A percentile compares a stretch with the other conserved stretches of the same genome.
These are phyloP conservation scores for Colletotrichum echinochloae DNA, from an alignment of 2,329 filamentous ascomycete species.

Conservation along the genomic window DNA sequence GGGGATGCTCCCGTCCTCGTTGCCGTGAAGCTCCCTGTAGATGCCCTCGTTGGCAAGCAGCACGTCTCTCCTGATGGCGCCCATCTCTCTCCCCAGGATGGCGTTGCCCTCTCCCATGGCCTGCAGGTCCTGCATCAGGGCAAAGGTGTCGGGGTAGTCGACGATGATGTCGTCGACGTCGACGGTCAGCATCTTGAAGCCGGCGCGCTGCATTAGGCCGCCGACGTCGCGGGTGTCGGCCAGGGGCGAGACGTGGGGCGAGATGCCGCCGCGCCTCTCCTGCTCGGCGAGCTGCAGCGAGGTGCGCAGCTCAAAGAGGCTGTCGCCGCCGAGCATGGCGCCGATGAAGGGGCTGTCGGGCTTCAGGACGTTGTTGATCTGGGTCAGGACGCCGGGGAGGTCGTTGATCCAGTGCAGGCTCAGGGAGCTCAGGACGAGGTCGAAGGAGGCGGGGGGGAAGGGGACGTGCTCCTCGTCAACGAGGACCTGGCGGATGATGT, in stretches of 20 bases:
- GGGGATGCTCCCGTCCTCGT: slow-evolving; percentile 80
- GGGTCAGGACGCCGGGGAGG: slow-evolving; percentile 83
- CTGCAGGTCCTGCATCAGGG: slow-evolving; percentile 93
- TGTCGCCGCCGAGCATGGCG: slow-evolving; percentile 97
- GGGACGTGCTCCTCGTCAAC: slow-evolving; percentile 82
- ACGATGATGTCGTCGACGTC: slow-evolving; percentile 98
- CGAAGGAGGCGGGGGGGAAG: slow-evolving; percentile 81
- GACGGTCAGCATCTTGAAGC: slow-evolving; percentile 95
- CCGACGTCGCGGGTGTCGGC: slow-evolving; percentile 94
- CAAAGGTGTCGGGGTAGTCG: slow-evolving; percentile 90
- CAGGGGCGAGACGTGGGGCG: slow-evolving; percentile 89
- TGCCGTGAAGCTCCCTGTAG: slow-evolving; percentile 88
- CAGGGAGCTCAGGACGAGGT: slow-evolving; percentile 89
- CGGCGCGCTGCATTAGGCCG: slow-evolving; percentile 84
- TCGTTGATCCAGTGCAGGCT: slow-evolving; percentile 99
- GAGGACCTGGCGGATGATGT: slow-evolving; percentile 81
- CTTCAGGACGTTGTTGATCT: slow-evolving; percentile 89
- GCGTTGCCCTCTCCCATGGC: slow-evolving; percentile 97
- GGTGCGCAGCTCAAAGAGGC: slow-evolving; percentile 91
- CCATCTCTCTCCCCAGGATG: slow-evolving; percentile 85
- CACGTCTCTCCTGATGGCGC: slow-evolving; percentile 82
- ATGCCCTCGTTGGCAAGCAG: slow-evolving; percentile 89
- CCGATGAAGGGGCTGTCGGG: slow-evolving; percentile 93
- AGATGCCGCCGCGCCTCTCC: slow-evolving; percentile 90
- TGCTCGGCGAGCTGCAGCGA: slow-evolving; percentile 93